Conservation (phyloP, 2,329 filamentous ascomycete genomes). For the Teratosphaeriaceae sp. region DNA sequence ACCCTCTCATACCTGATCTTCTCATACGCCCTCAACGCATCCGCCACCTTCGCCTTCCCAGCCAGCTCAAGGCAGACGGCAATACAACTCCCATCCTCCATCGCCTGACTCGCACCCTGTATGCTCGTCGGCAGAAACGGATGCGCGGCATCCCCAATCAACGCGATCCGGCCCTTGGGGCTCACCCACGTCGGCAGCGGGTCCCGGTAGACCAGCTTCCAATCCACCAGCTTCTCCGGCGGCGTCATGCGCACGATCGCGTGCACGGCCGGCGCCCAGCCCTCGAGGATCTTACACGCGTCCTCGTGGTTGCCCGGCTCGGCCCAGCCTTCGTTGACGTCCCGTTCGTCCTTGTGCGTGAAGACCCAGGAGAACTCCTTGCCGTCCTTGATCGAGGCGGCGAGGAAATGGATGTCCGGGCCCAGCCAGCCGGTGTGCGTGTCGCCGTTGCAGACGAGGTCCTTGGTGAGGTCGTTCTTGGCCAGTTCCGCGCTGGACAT, state of each 20-base stretch:
- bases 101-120: constrained; percentile 49
- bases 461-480: constrained; percentile 45
- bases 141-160: constrained; percentile 50
- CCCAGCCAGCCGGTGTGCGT: constrained; percentile 49
- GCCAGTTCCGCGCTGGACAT: constrained; percentile 42
- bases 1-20: constrained; percentile 22
- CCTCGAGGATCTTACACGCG: constrained; percentile 37
- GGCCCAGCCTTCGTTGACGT: constrained; percentile 44
- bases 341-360: constrained; percentile 43
- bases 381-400: constrained; percentile 47
- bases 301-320: constrained; percentile 36
- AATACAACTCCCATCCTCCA: constrained; percentile 46
- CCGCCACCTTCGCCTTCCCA: constrained; percentile 33
- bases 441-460: constrained; percentile 48
- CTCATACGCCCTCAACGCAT: constrained; percentile 19
- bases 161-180: constrained; percentile 42
- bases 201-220: constrained; percentile 52
- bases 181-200: constrained; percentile 50
- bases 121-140: constrained; percentile 49
- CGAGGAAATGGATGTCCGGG: constrained; percentile 47
- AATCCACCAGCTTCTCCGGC: constrained; percentile 37
- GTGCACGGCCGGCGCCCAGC: constrained; percentile 41
- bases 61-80: constrained; percentile 40
- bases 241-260: constrained; percentile 40
- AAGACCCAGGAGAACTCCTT: constrained; percentile 51